Percentiles rank a stretch among this genome's conserved stretches.
phyloP scores from a whole-genome alignment of 2,329 filamentous ascomycete species.

The Diplodia sapinea region DNA sequence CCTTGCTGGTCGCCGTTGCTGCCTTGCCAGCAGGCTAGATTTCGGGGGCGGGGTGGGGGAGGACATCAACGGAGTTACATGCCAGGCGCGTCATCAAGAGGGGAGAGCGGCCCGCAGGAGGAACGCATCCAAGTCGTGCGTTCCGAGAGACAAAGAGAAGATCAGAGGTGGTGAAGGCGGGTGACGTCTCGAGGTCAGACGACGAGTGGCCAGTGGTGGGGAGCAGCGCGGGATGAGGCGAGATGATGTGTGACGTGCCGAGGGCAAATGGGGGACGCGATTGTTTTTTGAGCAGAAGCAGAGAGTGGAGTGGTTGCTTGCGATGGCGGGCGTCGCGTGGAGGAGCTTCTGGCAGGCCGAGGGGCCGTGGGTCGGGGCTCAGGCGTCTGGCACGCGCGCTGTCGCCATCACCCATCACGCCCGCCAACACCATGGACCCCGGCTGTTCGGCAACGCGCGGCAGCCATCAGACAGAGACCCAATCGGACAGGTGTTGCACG shows the following conservation, averaged over 20 bases:
- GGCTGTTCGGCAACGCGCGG: slow-evolving; percentile 7
- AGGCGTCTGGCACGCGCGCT: not conserved
- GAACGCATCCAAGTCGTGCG: not conserved
- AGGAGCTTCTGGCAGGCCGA: not conserved
- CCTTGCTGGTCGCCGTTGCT: not conserved
- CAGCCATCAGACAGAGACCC: not conserved
- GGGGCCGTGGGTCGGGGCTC: not conserved
- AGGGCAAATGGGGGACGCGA: not conserved
- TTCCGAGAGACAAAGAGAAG: not conserved
- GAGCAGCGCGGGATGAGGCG: not conserved
- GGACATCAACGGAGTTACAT: slow-evolving; percentile 23
- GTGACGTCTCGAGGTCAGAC: not conserved
- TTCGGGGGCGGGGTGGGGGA: slow-evolving; percentile 13
- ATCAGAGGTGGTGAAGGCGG: not conserved
- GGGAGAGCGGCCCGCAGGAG: not conserved
- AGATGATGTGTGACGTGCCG: not conserved
- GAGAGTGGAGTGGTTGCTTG: not conserved
- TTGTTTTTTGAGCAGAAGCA: not conserved
- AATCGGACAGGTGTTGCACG: slow-evolving; percentile 10
- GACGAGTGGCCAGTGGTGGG: not conserved
- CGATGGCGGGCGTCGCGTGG: not conserved
- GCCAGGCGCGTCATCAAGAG: slow-evolving; percentile 27
- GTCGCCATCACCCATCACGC: not conserved
- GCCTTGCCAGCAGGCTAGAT: slow-evolving; percentile 12
- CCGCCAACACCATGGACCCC: not conserved